A percentile compares a stretch with the other conserved stretches of the same genome.
Conservation (phyloP, 2,329 filamentous ascomycete species). For the Hypoxylon rubiginosum region DNA sequence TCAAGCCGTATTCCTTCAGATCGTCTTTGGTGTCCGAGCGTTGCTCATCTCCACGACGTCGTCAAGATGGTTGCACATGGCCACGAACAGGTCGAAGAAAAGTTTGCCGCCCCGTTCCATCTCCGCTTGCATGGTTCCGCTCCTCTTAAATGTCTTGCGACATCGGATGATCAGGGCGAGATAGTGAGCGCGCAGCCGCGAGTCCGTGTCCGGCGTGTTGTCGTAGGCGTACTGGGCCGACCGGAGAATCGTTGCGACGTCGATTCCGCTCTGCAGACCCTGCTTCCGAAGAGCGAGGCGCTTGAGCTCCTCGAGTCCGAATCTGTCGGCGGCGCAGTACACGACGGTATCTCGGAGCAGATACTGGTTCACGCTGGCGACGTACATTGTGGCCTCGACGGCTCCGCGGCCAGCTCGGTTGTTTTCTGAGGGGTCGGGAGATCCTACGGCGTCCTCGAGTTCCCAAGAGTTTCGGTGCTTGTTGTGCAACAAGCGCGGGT, state of each 20-base stretch:
- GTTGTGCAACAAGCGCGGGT: constrained; percentile 88
- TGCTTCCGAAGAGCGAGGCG: constrained; percentile 92
- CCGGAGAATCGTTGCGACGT: constrained; percentile 90
- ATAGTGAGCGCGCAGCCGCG: constrained; percentile 94
- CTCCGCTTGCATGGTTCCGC: constrained; percentile 98
- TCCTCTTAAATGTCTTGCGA: constrained; percentile 97
- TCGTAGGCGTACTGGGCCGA: constrained; percentile 96
- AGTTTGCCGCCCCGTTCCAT: constrained; percentile 96
- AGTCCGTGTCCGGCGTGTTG: constrained; percentile 93
- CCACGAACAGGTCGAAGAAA: constrained; percentile 98
- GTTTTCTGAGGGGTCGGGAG: constrained; percentile 54
- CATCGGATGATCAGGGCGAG: constrained; percentile 97
- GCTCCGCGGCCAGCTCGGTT: constrained; percentile 56
- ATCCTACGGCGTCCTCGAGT: constrained; percentile 77
- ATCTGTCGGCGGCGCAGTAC: constrained; percentile 92
- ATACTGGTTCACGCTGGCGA: constrained; percentile 79
- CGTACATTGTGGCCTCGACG: constrained; percentile 82
- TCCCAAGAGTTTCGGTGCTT: constrained; percentile 89
- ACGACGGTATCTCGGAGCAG: constrained; percentile 93
- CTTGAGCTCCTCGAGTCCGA: constrained; percentile 93
- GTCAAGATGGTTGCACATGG: constrained; percentile 98
- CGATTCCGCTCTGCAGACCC: constrained; percentile 91
- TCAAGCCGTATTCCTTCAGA: constrained; percentile 57
- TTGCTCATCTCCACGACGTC: constrained; percentile 91
- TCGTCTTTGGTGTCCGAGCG: constrained; percentile 69